Evolutionary conservation across 371 early-diverging fungal genomes (phyloP), one percentile per base, ranked within the genome.

Genomic region (Blastocladiella emersonii): DNA sequence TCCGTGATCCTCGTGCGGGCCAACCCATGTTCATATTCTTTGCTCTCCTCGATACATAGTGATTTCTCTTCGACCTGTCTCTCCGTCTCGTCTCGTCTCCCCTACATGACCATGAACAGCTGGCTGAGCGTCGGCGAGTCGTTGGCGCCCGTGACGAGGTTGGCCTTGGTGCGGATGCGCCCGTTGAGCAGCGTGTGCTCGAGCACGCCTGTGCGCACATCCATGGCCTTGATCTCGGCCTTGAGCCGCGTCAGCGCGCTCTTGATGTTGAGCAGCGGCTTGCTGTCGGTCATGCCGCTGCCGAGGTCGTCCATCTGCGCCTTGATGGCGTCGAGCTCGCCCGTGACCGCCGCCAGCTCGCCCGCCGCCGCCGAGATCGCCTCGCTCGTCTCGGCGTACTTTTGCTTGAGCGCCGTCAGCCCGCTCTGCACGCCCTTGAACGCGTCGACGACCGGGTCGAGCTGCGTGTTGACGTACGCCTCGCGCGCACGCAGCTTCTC

Each of bases 251-350:
- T 37, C 36, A 74, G 61, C 15, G 76, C 74, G 61, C 76, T 75
- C 61, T 78, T 78, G 63, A 80, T 78, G 48, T 67, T 64, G 19
- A 73, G 66, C 56, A 80, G 64, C 25, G 80, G 80, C 56, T 77
- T 76, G 21, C 77, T 77, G 64, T 80, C 80, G 3, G 80, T 80
- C 80, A 80, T 80, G 12, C 79, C 78, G 60, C 66, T 74, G 34
- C 80, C 80, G 60, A 80, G 67, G 34, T 77, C 79, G 61, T 80
- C 80, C 76, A 80, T 80, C 17, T 70, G 66, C 1, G 72, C 67
- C 72, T 80, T 78, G 55, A 78, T 74, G 6, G 63, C 61, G 61
- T 80, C 79, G 63, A 80, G 61, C 59, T 78, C 76, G 59, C 77
- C 78, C 2, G 74, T 72, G 7, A 79, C 68, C 21, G 71, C 64